Evolutionary conservation across 352 stramenopile species (phyloP).

Genomic region (Globisporangium echinulatum): DNA sequence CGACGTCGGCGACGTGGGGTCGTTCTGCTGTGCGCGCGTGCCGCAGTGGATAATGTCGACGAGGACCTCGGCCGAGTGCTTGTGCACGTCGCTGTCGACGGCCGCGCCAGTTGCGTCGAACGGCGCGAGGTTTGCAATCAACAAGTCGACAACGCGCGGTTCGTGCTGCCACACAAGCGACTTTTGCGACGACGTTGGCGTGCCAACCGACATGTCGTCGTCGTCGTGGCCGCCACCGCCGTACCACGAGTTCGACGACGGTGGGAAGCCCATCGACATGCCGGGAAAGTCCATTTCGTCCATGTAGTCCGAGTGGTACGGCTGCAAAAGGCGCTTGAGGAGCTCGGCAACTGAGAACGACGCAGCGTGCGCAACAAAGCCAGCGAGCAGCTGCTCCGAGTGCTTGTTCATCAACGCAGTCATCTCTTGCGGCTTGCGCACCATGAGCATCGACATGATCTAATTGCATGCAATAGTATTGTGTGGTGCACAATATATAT

Average conservation of each 20-base stretch:
- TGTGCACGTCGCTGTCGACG: constrained; percentile 73
- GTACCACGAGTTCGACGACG: constrained; percentile 73
- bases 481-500: background rate
- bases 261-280: constrained; percentile 66
- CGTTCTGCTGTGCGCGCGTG: constrained; percentile 64
- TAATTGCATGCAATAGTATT: background rate
- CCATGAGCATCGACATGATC: constrained; percentile 86
- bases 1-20: constrained; percentile 55
- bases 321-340: constrained; percentile 78
- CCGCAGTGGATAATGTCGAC: constrained; percentile 85
- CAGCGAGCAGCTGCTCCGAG: constrained; percentile 57
- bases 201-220: constrained; percentile 57
- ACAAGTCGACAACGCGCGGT: constrained; percentile 55
- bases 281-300: constrained; percentile 85
- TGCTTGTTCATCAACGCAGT: constrained; percentile 80
- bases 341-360: constrained; percentile 81
- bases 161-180: constrained; percentile 71
- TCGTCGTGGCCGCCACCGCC: constrained; percentile 47
- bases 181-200: constrained; percentile 61
- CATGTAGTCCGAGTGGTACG: constrained; percentile 81
- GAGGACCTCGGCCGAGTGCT: constrained; percentile 75
- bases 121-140: constrained; percentile 49
- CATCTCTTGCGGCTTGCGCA: constrained; percentile 84
- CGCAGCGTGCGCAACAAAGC: constrained; percentile 56
- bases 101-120: constrained; percentile 20